A percentile compares a stretch with the other conserved stretches of the same genome.
phyloP scores from a whole-genome alignment of 208 protist species.

The Leishmania turanica region DNA sequence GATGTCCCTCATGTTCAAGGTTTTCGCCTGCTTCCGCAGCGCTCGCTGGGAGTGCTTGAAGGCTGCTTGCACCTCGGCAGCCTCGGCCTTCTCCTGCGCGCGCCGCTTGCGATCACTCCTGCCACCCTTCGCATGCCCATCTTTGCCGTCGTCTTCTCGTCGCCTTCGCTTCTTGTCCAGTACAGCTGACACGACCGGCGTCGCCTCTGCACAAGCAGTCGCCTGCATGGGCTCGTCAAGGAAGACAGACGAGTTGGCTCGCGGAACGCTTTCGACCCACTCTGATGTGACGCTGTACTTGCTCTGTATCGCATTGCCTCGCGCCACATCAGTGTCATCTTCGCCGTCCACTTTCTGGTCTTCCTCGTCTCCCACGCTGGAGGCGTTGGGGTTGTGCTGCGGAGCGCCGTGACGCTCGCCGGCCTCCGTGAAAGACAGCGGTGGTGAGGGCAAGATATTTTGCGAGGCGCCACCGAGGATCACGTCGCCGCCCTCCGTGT shows the following conservation, averaged over 20 bases:
- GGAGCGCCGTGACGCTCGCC: neutral
- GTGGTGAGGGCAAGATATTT: neutral
- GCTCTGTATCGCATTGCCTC: constrained; percentile 16
- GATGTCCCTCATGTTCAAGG: constrained; percentile 70
- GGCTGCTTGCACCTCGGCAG: constrained; percentile 36
- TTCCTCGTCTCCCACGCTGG: neutral
- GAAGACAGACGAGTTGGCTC: neutral
- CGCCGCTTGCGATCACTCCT: constrained; percentile 14
- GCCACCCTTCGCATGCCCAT: neutral
- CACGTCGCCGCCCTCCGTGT: neutral
- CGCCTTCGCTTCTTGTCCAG: constrained; percentile 6
- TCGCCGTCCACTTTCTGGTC: neutral
- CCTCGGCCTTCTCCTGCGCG: constrained; percentile 24
- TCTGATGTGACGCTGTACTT: constrained; percentile 25
- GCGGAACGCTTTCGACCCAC: constrained; percentile 26
- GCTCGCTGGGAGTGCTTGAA: constrained; percentile 71
- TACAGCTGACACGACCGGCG: neutral
- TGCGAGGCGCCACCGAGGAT: constrained; percentile 11
- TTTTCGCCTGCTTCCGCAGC: constrained; percentile 66
- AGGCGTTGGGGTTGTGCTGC: neutral
- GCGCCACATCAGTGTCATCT: constrained; percentile 1
- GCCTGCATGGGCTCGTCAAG: neutral
- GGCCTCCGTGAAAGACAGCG: neutral
- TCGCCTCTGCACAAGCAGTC: neutral
- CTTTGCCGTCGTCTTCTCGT: neutral